These are phyloP conservation scores for Fragaria iinumae DNA, from an alignment of 306 rosid species.

Conservation along the genomic window DNA sequence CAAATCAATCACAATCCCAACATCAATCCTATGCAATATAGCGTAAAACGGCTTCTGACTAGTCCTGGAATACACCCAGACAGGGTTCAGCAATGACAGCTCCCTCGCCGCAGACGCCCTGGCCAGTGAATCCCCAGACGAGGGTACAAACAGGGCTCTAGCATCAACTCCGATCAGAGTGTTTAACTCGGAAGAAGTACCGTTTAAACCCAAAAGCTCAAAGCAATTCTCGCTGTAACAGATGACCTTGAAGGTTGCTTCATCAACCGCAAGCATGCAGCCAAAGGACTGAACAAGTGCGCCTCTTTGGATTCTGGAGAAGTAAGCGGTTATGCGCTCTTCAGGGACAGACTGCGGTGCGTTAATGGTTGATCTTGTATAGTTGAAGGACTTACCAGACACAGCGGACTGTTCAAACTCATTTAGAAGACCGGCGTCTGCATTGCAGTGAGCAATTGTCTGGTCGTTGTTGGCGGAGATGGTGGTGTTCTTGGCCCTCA, in stretches of 20 bases:
- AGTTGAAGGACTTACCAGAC: constrained; percentile 69
- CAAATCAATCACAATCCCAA: constrained; percentile 78
- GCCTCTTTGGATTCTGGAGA: constrained; percentile 75
- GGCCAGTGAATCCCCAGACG: constrained; percentile 59
- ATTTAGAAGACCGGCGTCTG: constrained; percentile 59
- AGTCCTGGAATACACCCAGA: constrained; percentile 58
- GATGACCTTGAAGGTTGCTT: constrained; percentile 48
- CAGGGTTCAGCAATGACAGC: constrained; percentile 61
- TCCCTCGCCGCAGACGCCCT: constrained; percentile 58
- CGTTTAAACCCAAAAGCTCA: constrained; percentile 54
- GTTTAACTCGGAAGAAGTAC: constrained; percentile 19
- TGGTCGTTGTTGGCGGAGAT: constrained; percentile 19
- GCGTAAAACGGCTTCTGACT: constrained; percentile 77
- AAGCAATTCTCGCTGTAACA: constrained; percentile 67
- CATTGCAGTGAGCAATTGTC: constrained; percentile 53
- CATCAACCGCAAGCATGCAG: constrained; percentile 68
- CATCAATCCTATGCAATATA: constrained; percentile 76
- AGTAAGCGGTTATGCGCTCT: constrained; percentile 51
- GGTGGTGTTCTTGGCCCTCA: constrained; percentile 21
- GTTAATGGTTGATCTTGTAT: constrained; percentile 44
- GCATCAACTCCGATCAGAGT: constrained; percentile 61
- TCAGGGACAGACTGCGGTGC: constrained; percentile 52
- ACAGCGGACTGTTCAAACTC: constrained; percentile 63
- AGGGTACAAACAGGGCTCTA: constrained; percentile 58
- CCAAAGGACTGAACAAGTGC: constrained; percentile 71